Conservation (phyloP, 805 yeast species). For the Suhomyces sp. region DNA sequence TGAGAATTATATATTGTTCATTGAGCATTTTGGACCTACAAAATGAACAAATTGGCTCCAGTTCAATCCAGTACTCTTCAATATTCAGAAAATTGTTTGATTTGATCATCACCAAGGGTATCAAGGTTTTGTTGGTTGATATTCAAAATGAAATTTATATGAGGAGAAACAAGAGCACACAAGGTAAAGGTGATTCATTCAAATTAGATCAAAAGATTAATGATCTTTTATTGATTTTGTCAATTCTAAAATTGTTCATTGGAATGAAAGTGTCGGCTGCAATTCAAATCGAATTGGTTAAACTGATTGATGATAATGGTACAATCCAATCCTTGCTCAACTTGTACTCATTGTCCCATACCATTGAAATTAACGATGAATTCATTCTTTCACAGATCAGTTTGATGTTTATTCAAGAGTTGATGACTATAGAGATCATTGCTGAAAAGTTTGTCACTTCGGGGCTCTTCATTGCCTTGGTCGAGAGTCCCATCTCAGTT, state of each 20-base stretch:
- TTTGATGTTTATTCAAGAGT: slow-evolving; percentile 65
- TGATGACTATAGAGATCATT: slow-evolving; percentile 57
- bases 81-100: slow-evolving; percentile 59
- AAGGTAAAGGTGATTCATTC: neutral
- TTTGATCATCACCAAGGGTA: slow-evolving; percentile 62
- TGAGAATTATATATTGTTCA: slow-evolving; percentile 55
- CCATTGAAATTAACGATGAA: slow-evolving; percentile 58
- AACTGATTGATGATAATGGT: slow-evolving; percentile 54
- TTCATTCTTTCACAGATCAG: slow-evolving; percentile 72
- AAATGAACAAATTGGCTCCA: slow-evolving; percentile 37
- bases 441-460: slow-evolving; percentile 64
- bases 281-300: slow-evolving; percentile 51
- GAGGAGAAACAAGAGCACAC: slow-evolving; percentile 24
- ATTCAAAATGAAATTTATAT: slow-evolving; percentile 57
- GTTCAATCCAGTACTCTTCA: slow-evolving; percentile 51
- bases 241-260: slow-evolving; percentile 61
- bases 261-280: slow-evolving; percentile 47
- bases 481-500: slow-evolving; percentile 72
- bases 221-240: slow-evolving; percentile 61
- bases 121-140: slow-evolving; percentile 56
- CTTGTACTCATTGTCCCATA: slow-evolving; percentile 66
- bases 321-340: slow-evolving; percentile 62
- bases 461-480: slow-evolving; percentile 64
- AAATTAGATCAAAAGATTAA: slow-evolving; percentile 49
- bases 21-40: slow-evolving; percentile 43